Base-by-base conservation (phyloP, 805 yeast genomes). In the Lachancea quebecensis region DNA sequence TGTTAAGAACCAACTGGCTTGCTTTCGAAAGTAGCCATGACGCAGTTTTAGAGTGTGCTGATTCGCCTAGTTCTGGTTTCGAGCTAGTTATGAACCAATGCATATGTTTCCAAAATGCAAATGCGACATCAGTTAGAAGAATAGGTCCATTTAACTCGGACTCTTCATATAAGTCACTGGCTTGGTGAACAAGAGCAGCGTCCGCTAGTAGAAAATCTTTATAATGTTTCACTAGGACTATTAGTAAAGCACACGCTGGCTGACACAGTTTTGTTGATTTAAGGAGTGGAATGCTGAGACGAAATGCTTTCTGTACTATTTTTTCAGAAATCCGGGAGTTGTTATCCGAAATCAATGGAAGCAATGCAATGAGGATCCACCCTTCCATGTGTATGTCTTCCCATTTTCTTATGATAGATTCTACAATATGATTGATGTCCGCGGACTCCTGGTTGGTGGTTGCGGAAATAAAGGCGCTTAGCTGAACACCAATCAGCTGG, bases 111-210 rank as follows among this genome's bases (percentile, higher is more conserved):
- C 90, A 83, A 50, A 82, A 77, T 11, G 57, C 50, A 27, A 78
- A 62, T 3, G 83, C 65, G 39, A 72, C 77, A 36, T 72, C 64
- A 39, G 72, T 67, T 1, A 81, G 42, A 1, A 50, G 18, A 1
- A 62, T 55, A 2, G 93, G 91, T 0, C 91, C 91, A 57, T 74
- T 76, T 0, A 80, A 65, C 38, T 77, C 82, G 0, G 85, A 65
- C 5, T 75, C 56, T 32, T 80, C 83, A 39, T 75, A 62, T 1
- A 79, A 42, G 27, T 73, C 74, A 35, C 73, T 74, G 29, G 80
- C 59, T 49, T 75, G 77, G 37, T 69, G 74, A 3, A 65, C 45
- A 8, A 79, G 52, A 0, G 75, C 58, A 8, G 58, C 57, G 43
- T 79, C 84, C 3, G 53, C 18, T 3, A 47, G 41, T 1, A 53